These are phyloP conservation scores for Metschnikowia proteae DNA, from an alignment of 805 yeast genomes.

Conservation along the genomic window DNA sequence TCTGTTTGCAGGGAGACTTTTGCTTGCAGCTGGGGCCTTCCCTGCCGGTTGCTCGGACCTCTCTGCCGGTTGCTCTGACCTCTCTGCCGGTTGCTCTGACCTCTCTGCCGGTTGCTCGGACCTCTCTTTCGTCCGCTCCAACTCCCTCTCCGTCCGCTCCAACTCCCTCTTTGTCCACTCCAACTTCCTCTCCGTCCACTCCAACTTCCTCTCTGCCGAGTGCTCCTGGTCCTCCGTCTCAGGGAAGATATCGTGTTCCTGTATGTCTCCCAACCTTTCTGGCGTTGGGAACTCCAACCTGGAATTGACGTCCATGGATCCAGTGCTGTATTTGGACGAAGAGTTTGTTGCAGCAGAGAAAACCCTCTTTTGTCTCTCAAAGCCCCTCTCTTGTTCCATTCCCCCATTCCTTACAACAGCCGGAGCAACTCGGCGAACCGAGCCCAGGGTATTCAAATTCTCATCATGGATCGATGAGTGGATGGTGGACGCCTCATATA, in stretches of 20 bases:
- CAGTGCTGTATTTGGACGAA: conserved; percentile 12
- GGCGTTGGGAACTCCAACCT: conserved; percentile 12
- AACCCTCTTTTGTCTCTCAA: background rate
- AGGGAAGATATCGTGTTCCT: background rate
- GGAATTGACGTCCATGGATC: conserved; percentile 10
- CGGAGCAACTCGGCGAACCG: background rate
- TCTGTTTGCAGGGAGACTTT: too few species aligned
- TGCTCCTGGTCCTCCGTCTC: background rate
- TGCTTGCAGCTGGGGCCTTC: too few species aligned
- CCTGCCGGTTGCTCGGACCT: background rate
- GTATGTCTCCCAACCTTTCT: background rate
- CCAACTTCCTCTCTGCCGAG: background rate
- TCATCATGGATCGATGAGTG: conserved; percentile 4
- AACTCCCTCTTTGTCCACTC: background rate
- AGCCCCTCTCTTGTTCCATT: background rate
- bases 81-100: too few species aligned
- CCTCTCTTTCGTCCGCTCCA: too few species aligned
- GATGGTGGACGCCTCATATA: conserved; percentile 12
- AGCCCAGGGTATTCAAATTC: background rate
- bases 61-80: background rate
- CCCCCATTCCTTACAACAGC: background rate
- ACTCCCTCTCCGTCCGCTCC: too few species aligned
- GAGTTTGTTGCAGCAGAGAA: conserved; percentile 5
- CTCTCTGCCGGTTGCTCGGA: too few species aligned
- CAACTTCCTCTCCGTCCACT: background rate